These are phyloP conservation scores for Arabidopsis thaliana DNA, from an alignment of 345 rosid genomes.

Conservation along the genomic window DNA sequence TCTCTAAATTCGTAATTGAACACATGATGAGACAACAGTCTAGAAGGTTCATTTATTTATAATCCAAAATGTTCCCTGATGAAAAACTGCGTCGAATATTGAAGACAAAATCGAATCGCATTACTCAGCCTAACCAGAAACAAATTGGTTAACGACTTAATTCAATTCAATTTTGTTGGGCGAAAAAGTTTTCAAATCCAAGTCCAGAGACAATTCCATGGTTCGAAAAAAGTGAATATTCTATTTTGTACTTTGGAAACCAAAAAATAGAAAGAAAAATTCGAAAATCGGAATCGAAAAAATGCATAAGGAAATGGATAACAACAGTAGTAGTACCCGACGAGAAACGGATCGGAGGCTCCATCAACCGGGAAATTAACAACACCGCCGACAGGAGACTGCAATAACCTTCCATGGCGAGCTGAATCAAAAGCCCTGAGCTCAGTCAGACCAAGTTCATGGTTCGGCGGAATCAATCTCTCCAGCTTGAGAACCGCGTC, in stretches of 20 bases:
- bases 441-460: conserved; percentile 56
- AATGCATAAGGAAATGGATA: conserved; percentile 4
- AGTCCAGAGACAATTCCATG: neutral
- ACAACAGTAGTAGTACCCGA: conserved; percentile 67
- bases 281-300: conserved; percentile 30
- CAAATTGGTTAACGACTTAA: neutral
- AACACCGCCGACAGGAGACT: conserved; percentile 62
- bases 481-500: conserved; percentile 63
- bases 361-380: conserved; percentile 83
- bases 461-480: conserved; percentile 61
- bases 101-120: conserved; percentile 21
- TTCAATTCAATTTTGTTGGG: neutral
- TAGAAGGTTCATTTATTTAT: conserved; percentile 5
- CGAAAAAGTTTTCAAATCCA: neutral
- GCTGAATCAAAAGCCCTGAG: conserved; percentile 72
- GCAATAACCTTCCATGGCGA: conserved; percentile 84
- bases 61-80: neutral
- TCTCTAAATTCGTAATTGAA: neutral
- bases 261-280: neutral
- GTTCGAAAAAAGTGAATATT: conserved; percentile 3
- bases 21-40: conserved; percentile 5
- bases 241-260: neutral
- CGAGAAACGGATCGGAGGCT: conserved; percentile 79
- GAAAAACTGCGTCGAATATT: neutral
- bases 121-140: conserved; percentile 23